These are phyloP conservation scores for Santalum album DNA, from an alignment of 164 flowering plant genomes.

Conservation along the genomic window DNA sequence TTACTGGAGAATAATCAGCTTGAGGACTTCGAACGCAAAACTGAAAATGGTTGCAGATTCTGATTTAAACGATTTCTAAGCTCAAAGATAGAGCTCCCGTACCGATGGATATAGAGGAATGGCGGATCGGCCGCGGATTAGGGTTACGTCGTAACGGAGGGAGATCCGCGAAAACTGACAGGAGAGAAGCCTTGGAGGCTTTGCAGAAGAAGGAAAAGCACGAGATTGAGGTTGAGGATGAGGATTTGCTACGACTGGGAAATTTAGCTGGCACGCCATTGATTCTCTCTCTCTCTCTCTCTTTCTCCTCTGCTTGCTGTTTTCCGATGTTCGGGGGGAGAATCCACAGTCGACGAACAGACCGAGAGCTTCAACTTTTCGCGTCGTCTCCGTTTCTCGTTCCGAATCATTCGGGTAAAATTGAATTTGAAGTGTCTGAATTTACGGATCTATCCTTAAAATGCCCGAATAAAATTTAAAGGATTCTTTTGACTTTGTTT, in stretches of 20 bases:
- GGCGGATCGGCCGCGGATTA: neutral
- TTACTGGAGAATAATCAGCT: neutral
- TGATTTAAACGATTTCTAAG: neutral
- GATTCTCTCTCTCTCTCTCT: neutral
- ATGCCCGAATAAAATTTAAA: no score
- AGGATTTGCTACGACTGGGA: neutral
- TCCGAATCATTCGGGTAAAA: no score
- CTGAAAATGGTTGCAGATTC: neutral
- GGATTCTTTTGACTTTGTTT: no score
- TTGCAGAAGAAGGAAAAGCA: neutral
- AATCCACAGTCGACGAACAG: no score
- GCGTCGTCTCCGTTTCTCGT: no score
- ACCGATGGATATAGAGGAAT: no score
- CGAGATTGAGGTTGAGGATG: neutral
- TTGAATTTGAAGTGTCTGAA: no score
- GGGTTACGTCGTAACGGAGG: neutral
- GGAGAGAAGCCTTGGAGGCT: neutral
- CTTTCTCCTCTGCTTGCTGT: neutral
- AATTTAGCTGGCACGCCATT: neutral
- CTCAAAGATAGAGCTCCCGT: neutral
- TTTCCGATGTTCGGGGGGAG: no score
- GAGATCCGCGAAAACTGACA: no score
- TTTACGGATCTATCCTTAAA: no score
- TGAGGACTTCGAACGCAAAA: neutral
- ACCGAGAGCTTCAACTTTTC: no score